Base-by-base conservation (phyloP, 2,329 filamentous ascomycete genomes). In the Coniochaeta sp. region DNA sequence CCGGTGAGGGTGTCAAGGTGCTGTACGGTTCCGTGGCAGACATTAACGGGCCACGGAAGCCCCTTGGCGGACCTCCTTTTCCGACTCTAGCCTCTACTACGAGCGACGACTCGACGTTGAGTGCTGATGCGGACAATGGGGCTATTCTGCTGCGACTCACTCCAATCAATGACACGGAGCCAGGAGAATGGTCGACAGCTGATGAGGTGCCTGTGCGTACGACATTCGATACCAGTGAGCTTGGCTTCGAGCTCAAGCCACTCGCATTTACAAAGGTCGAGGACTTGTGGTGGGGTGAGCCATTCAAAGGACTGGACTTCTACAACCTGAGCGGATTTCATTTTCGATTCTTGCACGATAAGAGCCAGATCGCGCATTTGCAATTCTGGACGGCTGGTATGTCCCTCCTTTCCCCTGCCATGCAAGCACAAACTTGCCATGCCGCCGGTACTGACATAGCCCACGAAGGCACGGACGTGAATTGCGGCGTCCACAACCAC, bases 291-390 rank as follows among this genome's bases (percentile, higher is more conserved):
- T 56, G 54, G 54, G 54, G 54, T 9, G 54, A 38, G 17, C 30
- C 30, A 24, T 56, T 56, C 54, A 56, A 56, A 10, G 54, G 34
- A 7, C 54, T 56, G 28, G 54, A 56, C 54, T 56, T 56, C n/a
- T 56, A 56, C 30, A 56, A 56, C 54, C 22, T 56, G 54, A 56
- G 54, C 14, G 54, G 54, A 30, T 56, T 56, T 17, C 54, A 56
- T n/a, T 56, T 56, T 22, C 30, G 54, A 16, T 56, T 34, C n/a
- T 17, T 56, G 54, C 54, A 56, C 14, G 54, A 56, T 14, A 56
- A 56, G 54, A 56, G 14, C 10, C 30, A 56, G 28, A 56, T 56
- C 6, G 54, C 54, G 4, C 54, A 56, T 14, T 56, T 56, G 54
- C 54, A 56, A 17, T 56, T 56, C 54, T 56, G 54, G 54, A 56